Percentiles rank a stretch among this genome's conserved stretches.
phyloP scores from a whole-genome alignment of 352 stramenopile species.

The Globisporangium irregulare region DNA sequence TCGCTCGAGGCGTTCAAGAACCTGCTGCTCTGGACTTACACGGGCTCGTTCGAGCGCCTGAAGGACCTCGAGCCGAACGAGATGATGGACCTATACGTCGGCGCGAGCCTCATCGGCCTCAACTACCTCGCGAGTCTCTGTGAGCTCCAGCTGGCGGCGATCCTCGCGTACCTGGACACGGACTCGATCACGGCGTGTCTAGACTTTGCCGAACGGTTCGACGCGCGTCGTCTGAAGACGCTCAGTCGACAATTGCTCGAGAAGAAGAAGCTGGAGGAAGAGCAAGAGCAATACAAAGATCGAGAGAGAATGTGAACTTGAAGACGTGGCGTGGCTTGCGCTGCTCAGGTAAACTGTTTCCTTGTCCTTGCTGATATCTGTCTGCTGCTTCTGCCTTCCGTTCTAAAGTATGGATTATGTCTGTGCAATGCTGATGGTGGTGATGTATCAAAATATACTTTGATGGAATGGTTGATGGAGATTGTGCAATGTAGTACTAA shows the following conservation, averaged over 20 bases:
- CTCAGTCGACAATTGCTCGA: conserved; percentile 44
- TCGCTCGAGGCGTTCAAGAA: conserved; percentile 60
- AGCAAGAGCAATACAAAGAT: conserved; percentile 2
- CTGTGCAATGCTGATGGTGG: background rate
- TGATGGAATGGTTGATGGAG: background rate
- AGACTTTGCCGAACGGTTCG: conserved; percentile 63
- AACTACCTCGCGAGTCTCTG: conserved; percentile 54
- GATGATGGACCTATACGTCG: conserved; percentile 75
- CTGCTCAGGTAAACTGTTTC: background rate
- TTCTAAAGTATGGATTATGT: background rate
- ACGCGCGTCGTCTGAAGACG: conserved; percentile 44
- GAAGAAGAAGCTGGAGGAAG: background rate
- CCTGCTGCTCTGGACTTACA: conserved; percentile 71
- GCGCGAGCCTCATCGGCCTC: conserved; percentile 52
- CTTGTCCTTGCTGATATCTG: background rate
- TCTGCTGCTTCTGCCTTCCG: background rate
- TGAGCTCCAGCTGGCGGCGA: conserved; percentile 52
- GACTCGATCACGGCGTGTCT: conserved; percentile 54
- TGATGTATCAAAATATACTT: background rate
- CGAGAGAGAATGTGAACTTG: background rate
- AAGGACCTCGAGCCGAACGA: conserved; percentile 46
- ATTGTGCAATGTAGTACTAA: background rate
- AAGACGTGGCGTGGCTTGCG: background rate
- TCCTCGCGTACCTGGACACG: conserved; percentile 45
- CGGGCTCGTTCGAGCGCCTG: conserved; percentile 49